phyloP scores from a whole-genome alignment of 2,329 filamentous ascomycete genomes.

The Alternaria sp. region DNA sequence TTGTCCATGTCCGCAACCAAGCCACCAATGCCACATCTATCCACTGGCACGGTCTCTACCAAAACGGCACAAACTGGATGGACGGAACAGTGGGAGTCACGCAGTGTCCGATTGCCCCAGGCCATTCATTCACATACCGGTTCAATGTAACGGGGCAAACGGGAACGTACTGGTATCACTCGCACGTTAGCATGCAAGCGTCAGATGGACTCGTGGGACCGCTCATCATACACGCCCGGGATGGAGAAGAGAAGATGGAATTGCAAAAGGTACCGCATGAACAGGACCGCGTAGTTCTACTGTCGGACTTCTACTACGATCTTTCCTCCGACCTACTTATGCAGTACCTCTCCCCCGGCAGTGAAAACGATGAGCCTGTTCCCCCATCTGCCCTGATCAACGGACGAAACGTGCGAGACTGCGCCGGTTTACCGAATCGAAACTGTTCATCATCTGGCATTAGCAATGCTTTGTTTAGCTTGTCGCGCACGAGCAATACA shows the following conservation, averaged over 20 bases:
- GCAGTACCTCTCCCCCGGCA: conserved; percentile 61
- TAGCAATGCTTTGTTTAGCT: conserved; percentile 41
- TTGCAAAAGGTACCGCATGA: conserved; percentile 55
- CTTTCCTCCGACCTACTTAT: conserved; percentile 58
- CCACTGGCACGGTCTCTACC: conserved; percentile 70
- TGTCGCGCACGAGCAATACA: conserved; percentile 67
- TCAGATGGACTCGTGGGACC: conserved; percentile 54
- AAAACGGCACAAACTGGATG: conserved; percentile 54
- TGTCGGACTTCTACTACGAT: conserved; percentile 75
- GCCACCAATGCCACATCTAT: conserved; percentile 67
- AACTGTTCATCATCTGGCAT: conserved; percentile 47
- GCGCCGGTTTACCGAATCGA: conserved; percentile 47
- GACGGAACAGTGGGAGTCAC: conserved; percentile 65
- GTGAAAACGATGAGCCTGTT: conserved; percentile 66
- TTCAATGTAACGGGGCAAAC: conserved; percentile 49
- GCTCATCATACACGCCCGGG: conserved; percentile 48
- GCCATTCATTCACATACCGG: conserved; percentile 43
- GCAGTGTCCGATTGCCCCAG: conserved; percentile 66
- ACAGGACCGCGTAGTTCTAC: conserved; percentile 68
- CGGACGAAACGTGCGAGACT: conserved; percentile 51
- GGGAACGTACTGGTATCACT: conserved; percentile 48
- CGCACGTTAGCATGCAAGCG: conserved; percentile 54
- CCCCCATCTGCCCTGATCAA: conserved; percentile 57
- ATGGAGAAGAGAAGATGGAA: conserved; percentile 50
- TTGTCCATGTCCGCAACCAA: conserved; percentile 68